Base-by-base conservation (phyloP, 2,329 filamentous ascomycete genomes). In the Corniculantispora saksenae region DNA sequence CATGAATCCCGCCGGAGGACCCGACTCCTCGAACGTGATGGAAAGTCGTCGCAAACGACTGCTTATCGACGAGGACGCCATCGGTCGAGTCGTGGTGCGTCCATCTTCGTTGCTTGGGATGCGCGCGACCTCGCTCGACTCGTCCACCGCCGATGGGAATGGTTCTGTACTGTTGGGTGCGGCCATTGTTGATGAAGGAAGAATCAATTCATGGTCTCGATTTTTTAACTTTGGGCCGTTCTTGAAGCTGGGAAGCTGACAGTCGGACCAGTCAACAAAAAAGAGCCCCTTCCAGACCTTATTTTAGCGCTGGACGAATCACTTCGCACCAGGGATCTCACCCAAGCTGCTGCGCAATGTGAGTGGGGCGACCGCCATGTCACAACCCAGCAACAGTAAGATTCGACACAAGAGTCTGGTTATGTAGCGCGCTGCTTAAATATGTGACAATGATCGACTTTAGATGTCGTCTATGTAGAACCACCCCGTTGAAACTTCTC, bases 1-100 rank as follows among this genome's bases (percentile, higher is more conserved):
- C 66, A 80, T 78, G 70, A 85, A 83, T 13, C 82, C 82, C 56
- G 75, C 76, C 2, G 81, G 83, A 13, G 80, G 75, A 15, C 77
- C 78, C 6, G 83, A 84, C 55, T 81, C 77, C 63, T 78, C 76
- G 66, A 85, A 84, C 32, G 68, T 74, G 61, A 72, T 65, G 7
- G 76, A 78, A 32, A 72, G 72, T 43, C 73, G 72, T 32, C 77
- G 74, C 17, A 79, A 64, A 45, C 72, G 72, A 47, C 71, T 70
- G 62, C 71, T 75, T n/a, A 76, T 45, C 17, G 75, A 76, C 17
- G 74, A 73, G 7, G 74, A 76, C 17, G 72, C 69, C n/a, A 70
- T 65, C 25, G 71, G 70, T 23, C 73, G 73, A 51, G 32, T 5
- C 32, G 73, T 72, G 45, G 64, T 27, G 48, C 66, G 59, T 8